A percentile compares a stretch with the other conserved stretches of the same genome.
phyloP scores from a whole-genome alignment of 495 filamentous ascomycete species.

The Aspergillus bertholletiae region DNA sequence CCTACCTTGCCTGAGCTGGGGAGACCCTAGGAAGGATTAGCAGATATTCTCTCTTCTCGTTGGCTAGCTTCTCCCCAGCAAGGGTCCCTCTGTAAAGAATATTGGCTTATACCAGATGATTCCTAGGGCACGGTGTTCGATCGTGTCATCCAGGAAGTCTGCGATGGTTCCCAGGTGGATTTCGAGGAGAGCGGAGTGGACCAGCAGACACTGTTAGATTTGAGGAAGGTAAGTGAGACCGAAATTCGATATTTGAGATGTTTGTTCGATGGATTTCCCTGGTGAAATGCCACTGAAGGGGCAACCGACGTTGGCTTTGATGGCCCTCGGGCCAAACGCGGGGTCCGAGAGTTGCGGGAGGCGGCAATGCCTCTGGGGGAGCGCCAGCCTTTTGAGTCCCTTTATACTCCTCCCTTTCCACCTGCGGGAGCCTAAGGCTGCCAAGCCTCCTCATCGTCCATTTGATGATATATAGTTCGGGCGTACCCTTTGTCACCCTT shows the following conservation, averaged over 20 bases:
- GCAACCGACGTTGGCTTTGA: neutral
- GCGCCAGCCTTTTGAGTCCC: constrained; percentile 35
- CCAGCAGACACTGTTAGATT: constrained; percentile 74
- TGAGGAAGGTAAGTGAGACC: constrained; percentile 75
- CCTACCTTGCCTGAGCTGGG: constrained; percentile 11
- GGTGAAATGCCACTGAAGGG: neutral
- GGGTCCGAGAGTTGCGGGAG: constrained; percentile 38
- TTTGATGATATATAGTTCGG: neutral
- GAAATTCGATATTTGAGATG: constrained; percentile 6
- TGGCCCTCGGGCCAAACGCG: constrained; percentile 26
- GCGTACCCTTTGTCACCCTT: constrained; percentile 1
- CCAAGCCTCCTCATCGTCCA: constrained; percentile 25
- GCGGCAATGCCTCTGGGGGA: constrained; percentile 30
- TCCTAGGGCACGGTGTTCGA: constrained; percentile 76
- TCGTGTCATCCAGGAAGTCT: constrained; percentile 87
- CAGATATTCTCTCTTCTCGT: neutral
- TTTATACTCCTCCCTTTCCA: constrained; percentile 40
- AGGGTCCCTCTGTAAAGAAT: constrained; percentile 9
- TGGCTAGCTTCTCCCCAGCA: neutral
- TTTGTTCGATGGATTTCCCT: constrained; percentile 9
- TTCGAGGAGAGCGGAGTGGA: constrained; percentile 97
- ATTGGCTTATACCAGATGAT: constrained; percentile 31
- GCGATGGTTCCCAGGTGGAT: constrained; percentile 81
- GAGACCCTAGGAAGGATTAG: neutral
- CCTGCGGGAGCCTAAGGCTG: constrained; percentile 29